Percentiles rank a stretch among this genome's conserved stretches.
These are phyloP conservation scores for Yamadazyma friedrichii DNA, from an alignment of 1,139 yeast genomes.

Conservation along the genomic window DNA sequence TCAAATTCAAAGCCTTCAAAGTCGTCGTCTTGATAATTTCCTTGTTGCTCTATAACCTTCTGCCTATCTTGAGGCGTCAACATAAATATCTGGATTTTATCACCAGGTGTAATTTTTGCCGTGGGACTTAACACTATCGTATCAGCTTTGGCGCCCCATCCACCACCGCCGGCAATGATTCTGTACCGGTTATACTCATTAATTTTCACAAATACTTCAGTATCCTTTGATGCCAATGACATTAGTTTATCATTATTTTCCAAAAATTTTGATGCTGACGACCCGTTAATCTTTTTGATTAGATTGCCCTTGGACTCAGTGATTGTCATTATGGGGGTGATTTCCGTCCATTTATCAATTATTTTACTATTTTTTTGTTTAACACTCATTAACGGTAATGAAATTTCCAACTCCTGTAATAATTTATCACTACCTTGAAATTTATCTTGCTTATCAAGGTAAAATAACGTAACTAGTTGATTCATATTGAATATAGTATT, in stretches of 20 bases:
- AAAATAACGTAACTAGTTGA: constrained; percentile 38
- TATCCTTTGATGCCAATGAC: constrained; percentile 44
- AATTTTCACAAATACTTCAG: constrained; percentile 46
- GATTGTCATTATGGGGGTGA: constrained; percentile 29
- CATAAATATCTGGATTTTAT: constrained; percentile 48
- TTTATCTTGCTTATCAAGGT: constrained; percentile 16
- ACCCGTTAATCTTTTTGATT: constrained; percentile 45
- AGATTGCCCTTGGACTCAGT: constrained; percentile 52
- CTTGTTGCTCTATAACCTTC: not conserved
- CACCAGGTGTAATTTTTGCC: constrained; percentile 45
- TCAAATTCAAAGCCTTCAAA: constrained; percentile 22
- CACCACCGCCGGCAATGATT: constrained; percentile 66
- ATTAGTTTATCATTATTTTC: constrained; percentile 42
- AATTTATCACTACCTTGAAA: constrained; percentile 5
- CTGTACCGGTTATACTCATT: constrained; percentile 29
- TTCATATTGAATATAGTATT: constrained; percentile 42
- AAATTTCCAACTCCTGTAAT: constrained; percentile 5
- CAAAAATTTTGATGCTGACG: constrained; percentile 51
- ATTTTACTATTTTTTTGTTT: not conserved
- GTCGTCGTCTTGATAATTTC: not conserved
- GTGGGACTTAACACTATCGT: constrained; percentile 60
- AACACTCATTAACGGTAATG: not conserved
- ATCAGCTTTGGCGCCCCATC: constrained; percentile 64
- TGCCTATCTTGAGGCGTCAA: constrained; percentile 34
- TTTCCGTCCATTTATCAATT: constrained; percentile 35